phyloP scores from a whole-genome alignment of 352 stramenopile species.

The Pythium aphanidermatum region DNA sequence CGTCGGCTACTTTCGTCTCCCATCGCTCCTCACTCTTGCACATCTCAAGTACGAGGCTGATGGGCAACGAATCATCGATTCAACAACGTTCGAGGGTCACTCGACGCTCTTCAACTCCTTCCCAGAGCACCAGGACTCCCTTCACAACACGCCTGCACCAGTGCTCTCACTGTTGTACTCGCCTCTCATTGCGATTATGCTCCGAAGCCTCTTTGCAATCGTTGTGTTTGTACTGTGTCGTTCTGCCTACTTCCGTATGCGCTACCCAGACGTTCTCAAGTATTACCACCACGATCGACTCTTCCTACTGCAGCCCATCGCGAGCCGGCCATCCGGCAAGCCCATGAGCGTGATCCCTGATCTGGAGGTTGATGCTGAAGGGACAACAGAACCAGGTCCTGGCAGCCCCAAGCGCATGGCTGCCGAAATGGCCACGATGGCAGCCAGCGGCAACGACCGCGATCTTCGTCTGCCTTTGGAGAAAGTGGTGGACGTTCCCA shows the following conservation, averaged over 20 bases:
- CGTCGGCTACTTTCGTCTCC: conserved; percentile 5
- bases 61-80: conserved; percentile 10
- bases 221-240: conserved; percentile 1
- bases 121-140: conserved; percentile 15
- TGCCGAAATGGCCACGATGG: not conserved
- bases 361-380: not conserved
- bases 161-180: conserved; percentile 11
- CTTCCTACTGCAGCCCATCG: conserved; percentile 2
- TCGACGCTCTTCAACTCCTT: conserved; percentile 15
- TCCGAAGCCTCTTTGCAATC: conserved; percentile 14
- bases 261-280: conserved; percentile 3
- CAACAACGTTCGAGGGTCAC: conserved; percentile 8
- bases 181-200: conserved; percentile 4
- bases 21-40: conserved; percentile 8
- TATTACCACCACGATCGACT: conserved; percentile 10
- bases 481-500: conserved; percentile 19
- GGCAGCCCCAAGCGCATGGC: conserved; percentile 4
- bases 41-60: conserved; percentile 7
- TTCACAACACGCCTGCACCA: conserved; percentile 11
- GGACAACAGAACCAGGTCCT: not conserved
- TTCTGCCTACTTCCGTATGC: conserved; percentile 6
- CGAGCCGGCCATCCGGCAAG: conserved; percentile 9
- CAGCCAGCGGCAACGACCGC: conserved; percentile 10
- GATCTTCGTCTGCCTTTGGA: conserved; percentile 20
- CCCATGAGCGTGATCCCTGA: conserved; percentile 11